Base-by-base conservation (phyloP, 2,329 filamentous ascomycete species). In the Calonectria henricotiae region DNA sequence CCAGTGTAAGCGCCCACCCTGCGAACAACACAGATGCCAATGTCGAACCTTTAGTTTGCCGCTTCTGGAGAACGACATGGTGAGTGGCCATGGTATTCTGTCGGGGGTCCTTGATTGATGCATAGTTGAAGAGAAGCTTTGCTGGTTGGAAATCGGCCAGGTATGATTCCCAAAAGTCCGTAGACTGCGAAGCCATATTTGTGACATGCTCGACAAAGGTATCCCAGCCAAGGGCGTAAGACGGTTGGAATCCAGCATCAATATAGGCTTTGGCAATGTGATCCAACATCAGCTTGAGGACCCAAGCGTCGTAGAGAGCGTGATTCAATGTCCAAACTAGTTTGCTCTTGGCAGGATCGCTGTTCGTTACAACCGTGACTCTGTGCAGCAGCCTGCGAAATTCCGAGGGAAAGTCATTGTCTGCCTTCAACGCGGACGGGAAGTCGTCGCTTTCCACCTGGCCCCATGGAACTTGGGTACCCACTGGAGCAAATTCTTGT, bases 191-290 rank as follows among this genome's bases (percentile, higher is more conserved):
- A 46, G 43, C 43, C 7, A n/a, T 46, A 17, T 12, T 46, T 23
- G 43, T 46, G n/a, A 46, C 43, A 46, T 46, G 43, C 13, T 46
- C 5, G 7, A 46, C 43, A 46, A 46, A 46, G n/a, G 43, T 46
- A 46, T 46, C 13, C 43, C 43, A 46, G n/a, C n/a, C 43, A 46
- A 46, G 43, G n/a, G 11, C 11, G 20, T 46, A 46, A 2, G 43
- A 46, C 2, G 43, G 43, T 9, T 46, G 43, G 20, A 46, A 46
- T 46, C 43, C 43, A 23, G 43, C 17, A 46, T 46, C 43, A 9
- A 46, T 1, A 9, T 46, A 23, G 43, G 43, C 43, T 23, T 46
- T 46, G 43, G 11, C 43, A 9, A 46, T 46, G 43, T 46, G 43
- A 46, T 23, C 11, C 11, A 46, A 17, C 43, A 46, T 46, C n/a